Percentiles rank a stretch among this genome's conserved stretches.
These are phyloP conservation scores for Trichoderma brevicompactum DNA, from an alignment of 2,329 filamentous ascomycete species.

Conservation along the genomic window DNA sequence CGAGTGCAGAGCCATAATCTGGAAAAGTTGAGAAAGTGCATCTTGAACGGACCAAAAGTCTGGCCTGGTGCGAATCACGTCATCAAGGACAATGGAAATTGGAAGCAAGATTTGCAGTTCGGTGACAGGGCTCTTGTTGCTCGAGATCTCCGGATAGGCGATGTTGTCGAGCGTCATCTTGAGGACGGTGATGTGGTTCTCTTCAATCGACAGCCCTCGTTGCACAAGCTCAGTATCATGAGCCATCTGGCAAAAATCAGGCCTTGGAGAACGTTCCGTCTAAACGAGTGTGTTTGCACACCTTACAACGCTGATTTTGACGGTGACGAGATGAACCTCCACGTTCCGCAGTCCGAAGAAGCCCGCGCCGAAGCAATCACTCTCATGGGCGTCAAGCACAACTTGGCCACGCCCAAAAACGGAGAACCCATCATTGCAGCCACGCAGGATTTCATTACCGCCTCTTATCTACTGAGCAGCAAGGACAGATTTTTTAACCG, in stretches of 20 bases:
- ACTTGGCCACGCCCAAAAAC: constrained; percentile 93
- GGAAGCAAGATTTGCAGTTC: constrained; percentile 77
- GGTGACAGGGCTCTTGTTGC: constrained; percentile 73
- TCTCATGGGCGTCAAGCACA: constrained; percentile 97
- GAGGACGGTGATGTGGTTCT: constrained; percentile 95
- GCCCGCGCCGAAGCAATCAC: constrained; percentile 93
- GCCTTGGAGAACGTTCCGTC: constrained; percentile 91
- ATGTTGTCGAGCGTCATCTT: constrained; percentile 91
- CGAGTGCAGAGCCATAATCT: constrained; percentile 84
- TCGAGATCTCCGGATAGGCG: constrained; percentile 75
- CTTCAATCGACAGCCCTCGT: constrained; percentile 96
- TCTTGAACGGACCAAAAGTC: constrained; percentile 74
- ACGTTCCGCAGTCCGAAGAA: constrained; percentile 97
- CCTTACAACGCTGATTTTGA: constrained; percentile 99
- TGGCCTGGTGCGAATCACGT: constrained; percentile 91
- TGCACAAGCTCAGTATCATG: constrained; percentile 99
- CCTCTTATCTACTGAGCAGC: constrained; percentile 85
- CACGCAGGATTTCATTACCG: constrained; percentile 99
- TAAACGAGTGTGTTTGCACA: constrained; percentile 97
- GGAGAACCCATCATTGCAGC: constrained; percentile 97
- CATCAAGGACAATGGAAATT: constrained; percentile 66
- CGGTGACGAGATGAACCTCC: constrained; percentile 98
- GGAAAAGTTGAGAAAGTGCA: constrained; percentile 73
- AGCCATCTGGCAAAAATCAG: constrained; percentile 92
- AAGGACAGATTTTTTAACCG: constrained; percentile 94